phyloP scores from a whole-genome alignment of 2,329 filamentous ascomycete species.

The Trichoderma koningii region DNA sequence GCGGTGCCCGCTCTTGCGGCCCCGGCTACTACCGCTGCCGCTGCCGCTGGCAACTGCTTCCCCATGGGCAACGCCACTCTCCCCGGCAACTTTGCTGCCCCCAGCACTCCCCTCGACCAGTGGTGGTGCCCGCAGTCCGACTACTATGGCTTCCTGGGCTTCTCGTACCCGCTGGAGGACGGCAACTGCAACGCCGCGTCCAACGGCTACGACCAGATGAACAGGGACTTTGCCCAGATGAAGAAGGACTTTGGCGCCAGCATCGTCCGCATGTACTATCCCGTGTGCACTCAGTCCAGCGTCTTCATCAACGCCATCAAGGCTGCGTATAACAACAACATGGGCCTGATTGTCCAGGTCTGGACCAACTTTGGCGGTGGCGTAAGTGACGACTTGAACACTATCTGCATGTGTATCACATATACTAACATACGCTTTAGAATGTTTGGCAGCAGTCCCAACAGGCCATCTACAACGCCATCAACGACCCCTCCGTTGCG shows the following conservation, averaged over 20 bases:
- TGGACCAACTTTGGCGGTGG: conserved; percentile 33
- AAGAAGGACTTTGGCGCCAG: conserved; percentile 32
- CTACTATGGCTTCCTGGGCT: conserved; percentile 32
- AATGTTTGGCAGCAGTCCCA: conserved; percentile 31
- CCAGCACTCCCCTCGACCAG: conserved; percentile 25
- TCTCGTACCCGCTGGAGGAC: conserved; percentile 32
- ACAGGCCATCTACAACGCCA: conserved; percentile 30
- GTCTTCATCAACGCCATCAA: conserved; percentile 32
- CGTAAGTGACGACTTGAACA: conserved; percentile 19
- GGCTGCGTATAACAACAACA: conserved; percentile 31
- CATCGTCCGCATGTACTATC: conserved; percentile 33
- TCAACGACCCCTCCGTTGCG: conserved; percentile 29
- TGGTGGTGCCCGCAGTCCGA: conserved; percentile 33
- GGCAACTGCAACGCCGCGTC: conserved; percentile 27
- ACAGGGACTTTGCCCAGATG: conserved; percentile 31
- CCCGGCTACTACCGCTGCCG: conserved; percentile 1
- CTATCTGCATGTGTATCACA: too few relatives aligned
- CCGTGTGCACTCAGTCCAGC: conserved; percentile 28
- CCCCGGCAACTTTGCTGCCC: conserved; percentile 24
- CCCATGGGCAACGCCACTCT: conserved; percentile 29
- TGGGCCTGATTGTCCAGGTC: conserved; percentile 31
- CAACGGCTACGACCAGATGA: conserved; percentile 30
- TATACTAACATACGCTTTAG: conserved; percentile 7
- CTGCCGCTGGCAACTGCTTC: conserved; percentile 29
- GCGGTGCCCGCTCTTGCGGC: conserved; percentile 25